Base-by-base conservation (phyloP, 768 basidiomycete species). In the Leccinum obscurum region DNA sequence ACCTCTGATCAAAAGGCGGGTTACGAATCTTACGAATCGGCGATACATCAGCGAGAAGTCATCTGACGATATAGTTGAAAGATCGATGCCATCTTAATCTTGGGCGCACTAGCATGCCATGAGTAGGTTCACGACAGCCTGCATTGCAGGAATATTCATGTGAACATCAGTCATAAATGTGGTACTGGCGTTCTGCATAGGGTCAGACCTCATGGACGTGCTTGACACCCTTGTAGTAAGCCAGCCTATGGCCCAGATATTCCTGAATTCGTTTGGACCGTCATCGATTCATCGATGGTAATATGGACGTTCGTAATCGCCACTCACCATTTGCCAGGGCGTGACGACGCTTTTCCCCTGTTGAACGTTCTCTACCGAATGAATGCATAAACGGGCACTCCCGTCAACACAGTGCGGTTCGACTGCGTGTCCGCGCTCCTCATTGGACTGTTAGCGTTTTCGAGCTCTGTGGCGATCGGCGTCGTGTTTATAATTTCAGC, bases 281-380 rank as follows among this genome's bases (percentile, higher is more conserved):
- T 71, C 72, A 14, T 76, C 78, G 2, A 72, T 85, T 71, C 72
- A 14, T 76, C 78, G 2, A 71, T 85, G 2, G 82, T 72, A 4
- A 41, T 85, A 3, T 85, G 84, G 84, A 69, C 81, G 11, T 73
- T 85, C 55, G 76, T 85, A 54, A 77, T 83, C 24, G 24, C 24
- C 3, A 24, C 24, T 24, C 24, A 24, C 24, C 83, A 3, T 84
- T 85, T 63, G 72, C 83, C 7, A 76, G 86, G n/a, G 14, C 0
- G 34, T 34, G 83, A 87, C 61, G 84, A 83, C 9, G 83, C 81
- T 1, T 79, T 87, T 0, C 86, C 86, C 4, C 72, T 84, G 41
- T 86, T 85, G 0, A 62, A 64, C 6, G 76, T 72, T 56, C 75
- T 86, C 26, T 85, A 85, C 66, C 75, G 0, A 13, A 34, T 34